Evolutionary conservation across 1,139 yeast species (phyloP).

Genomic region (Sugiyamaella castrensis): DNA sequence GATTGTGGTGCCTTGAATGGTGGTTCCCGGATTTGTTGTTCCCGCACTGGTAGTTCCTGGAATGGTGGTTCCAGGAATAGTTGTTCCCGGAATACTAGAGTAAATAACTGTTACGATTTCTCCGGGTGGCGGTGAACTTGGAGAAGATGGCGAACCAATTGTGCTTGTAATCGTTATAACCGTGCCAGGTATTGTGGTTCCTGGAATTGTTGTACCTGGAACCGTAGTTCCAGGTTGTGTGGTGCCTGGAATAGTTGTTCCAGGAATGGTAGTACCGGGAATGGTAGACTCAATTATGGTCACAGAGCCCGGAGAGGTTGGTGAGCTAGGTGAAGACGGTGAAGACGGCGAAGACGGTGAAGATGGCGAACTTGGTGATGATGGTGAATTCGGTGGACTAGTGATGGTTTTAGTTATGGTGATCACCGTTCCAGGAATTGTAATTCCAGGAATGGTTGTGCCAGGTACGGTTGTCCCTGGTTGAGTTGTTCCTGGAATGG

Average conservation of each 20-base stretch:
- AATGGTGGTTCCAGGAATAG: slow-evolving; percentile 17
- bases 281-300: background rate
- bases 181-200: slow-evolving; percentile 20
- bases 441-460: slow-evolving; percentile 14
- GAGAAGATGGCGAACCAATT: slow-evolving; percentile 6
- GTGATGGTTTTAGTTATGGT: slow-evolving; percentile 11
- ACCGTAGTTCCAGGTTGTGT: slow-evolving; percentile 22
- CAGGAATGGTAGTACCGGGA: slow-evolving; percentile 16
- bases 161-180: slow-evolving; percentile 7
- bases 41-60: slow-evolving; percentile 17
- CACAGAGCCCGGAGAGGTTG: slow-evolving; percentile 1
- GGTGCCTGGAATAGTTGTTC: slow-evolving; percentile 17
- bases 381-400: slow-evolving; percentile 1
- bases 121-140: background rate
- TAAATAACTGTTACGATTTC: background rate
- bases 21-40: slow-evolving; percentile 15
- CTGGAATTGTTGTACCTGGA: slow-evolving; percentile 21
- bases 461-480: slow-evolving; percentile 10
- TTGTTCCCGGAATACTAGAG: slow-evolving; percentile 7
- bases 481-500: slow-evolving; percentile 21
- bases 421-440: slow-evolving; percentile 12
- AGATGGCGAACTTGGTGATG: slow-evolving; percentile 2
- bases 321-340: background rate
- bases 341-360: background rate
- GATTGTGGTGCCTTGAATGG: slow-evolving; percentile 18